Conservation (phyloP, 1,139 yeast species). For the Scheffersomyces quercinus region DNA sequence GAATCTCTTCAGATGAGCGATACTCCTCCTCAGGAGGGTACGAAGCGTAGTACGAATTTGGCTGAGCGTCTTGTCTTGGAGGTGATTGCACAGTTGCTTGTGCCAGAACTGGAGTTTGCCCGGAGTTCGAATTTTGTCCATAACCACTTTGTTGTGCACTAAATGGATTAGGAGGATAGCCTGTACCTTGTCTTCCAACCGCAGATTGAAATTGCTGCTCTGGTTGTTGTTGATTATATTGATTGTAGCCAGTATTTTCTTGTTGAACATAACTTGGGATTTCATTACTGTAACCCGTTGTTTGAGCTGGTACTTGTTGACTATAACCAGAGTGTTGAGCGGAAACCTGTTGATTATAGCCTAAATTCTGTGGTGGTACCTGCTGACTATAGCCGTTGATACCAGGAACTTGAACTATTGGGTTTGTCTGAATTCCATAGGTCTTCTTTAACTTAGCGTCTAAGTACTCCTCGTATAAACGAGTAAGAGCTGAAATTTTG, state of each 20-base stretch:
- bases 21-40: background rate
- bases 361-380: background rate
- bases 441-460: slow-evolving; percentile 63
- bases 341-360: background rate
- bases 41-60: background rate
- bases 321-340: slow-evolving; percentile 1
- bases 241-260: slow-evolving; percentile 7
- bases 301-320: slow-evolving; percentile 2
- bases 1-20: background rate
- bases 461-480: slow-evolving; percentile 75
- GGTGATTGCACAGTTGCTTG: background rate
- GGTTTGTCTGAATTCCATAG: slow-evolving; percentile 35
- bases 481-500: slow-evolving; percentile 75
- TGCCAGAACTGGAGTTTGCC: background rate
- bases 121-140: background rate
- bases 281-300: background rate
- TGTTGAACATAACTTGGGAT: slow-evolving; percentile 3
- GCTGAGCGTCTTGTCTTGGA: background rate
- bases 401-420: slow-evolving; percentile 1
- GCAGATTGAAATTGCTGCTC: too few relatives aligned
- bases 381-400: background rate
- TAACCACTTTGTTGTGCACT: background rate
- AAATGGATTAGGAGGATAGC: background rate
- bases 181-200: too few relatives aligned
- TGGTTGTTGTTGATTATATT: background rate